Base-by-base conservation (phyloP, 805 yeast species). In the Lachancea meyersii region DNA sequence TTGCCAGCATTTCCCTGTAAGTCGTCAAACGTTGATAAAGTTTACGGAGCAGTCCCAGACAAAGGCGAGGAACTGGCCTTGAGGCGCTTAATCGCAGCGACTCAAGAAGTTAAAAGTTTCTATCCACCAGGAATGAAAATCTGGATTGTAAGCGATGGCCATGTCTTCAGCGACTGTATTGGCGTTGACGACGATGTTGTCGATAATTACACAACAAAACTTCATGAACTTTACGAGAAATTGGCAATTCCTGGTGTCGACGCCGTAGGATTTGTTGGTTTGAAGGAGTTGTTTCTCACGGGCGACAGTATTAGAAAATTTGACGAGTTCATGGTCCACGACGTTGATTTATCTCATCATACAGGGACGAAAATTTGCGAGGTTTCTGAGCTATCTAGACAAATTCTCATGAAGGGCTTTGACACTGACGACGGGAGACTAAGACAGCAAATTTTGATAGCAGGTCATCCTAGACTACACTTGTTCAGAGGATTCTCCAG, bases 1-100 rank as follows among this genome's bases (percentile, higher is more conserved):
- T 61, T 78, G 39, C 83, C 83, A 5, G 83, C 83, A 0, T 78
- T 78, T 47, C 83, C 83, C 8, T 77, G 82, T 52, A 78, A 77
- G 54, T 74, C 81, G 0, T 76, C 81, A n/a, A 78, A 78, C 50
- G 43, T 55, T 23, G 67, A 72, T 27, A 78, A 78, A 52, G 82
- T 77, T 3, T 63, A 67, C 28, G 71, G 74, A 5, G 45, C 54
- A 16, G 52, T 57, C 34, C 83, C 83, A 5, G 83, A 78, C 49
- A 70, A 70, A 56, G 83, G 82, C 27, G 74, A 70, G 48, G 72
- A 67, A 42, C 44, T 69, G 10, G 73, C 73, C 2, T 51, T 70
- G 40, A 62, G 57, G 53, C 64, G 70, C 44, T 52, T 70, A 34
- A 56, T 67, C n/a, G 45, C 59, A 23, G 57, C 61, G 7, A 53